phyloP scores from a whole-genome alignment of 2,329 filamentous ascomycete species.

The Colletotrichum cuscutae region DNA sequence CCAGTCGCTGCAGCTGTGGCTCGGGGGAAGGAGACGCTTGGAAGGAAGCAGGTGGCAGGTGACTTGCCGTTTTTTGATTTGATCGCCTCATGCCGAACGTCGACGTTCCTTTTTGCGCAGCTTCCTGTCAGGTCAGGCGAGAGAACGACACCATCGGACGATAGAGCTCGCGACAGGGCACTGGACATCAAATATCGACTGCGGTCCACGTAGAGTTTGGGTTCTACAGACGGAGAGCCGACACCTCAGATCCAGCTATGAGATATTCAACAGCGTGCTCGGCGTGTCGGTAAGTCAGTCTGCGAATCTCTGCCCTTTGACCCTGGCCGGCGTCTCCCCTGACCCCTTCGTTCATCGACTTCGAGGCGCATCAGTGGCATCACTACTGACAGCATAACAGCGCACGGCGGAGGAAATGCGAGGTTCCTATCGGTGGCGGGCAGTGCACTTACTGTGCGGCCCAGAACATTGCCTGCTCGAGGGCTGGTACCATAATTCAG shows the following conservation, averaged over 20 bases:
- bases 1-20: slow-evolving; percentile 7
- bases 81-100: slow-evolving; percentile 7
- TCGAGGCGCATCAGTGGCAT: not conserved
- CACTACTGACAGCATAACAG: slow-evolving; percentile 16
- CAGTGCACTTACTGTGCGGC: slow-evolving; percentile 35
- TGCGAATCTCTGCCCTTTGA: not conserved
- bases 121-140: not conserved
- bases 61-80: slow-evolving; percentile 16
- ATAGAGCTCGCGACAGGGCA: not conserved
- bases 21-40: not conserved
- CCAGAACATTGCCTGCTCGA: slow-evolving; percentile 35
- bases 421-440: slow-evolving; percentile 33
- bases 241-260: slow-evolving; percentile 4
- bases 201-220: not conserved
- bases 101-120: not conserved
- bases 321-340: not conserved
- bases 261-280: slow-evolving; percentile 37
- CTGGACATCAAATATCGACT: not conserved
- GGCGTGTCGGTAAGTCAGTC: slow-evolving; percentile 35
- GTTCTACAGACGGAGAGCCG: not conserved
- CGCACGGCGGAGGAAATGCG: slow-evolving; percentile 35
- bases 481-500: slow-evolving; percentile 36
- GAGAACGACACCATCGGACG: not conserved
- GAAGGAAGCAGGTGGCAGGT: slow-evolving; percentile 20
- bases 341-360: not conserved